phyloP scores from a whole-genome alignment of 768 basidiomycete species.

The Lactifluus volemus region DNA sequence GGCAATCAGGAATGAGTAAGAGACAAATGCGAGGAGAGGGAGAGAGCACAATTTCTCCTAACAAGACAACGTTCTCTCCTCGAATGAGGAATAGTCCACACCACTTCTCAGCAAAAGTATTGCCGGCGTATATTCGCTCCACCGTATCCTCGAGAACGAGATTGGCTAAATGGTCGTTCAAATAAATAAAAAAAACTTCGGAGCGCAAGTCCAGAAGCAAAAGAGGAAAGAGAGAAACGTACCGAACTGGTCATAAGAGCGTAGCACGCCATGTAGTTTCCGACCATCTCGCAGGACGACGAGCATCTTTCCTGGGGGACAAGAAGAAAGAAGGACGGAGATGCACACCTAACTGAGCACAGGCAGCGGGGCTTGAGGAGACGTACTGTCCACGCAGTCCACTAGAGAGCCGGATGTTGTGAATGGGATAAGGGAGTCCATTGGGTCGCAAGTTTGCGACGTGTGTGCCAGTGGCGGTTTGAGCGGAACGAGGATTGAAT shows the following conservation, averaged over 20 bases:
- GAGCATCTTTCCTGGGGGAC: conserved; percentile 85
- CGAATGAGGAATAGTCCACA: conserved; percentile 90
- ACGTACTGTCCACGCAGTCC: conserved; percentile 99
- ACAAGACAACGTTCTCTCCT: conserved; percentile 94
- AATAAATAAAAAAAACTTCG: not conserved
- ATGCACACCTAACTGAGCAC: conserved; percentile 14
- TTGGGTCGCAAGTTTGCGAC: conserved; percentile 26
- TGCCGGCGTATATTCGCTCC: conserved; percentile 88
- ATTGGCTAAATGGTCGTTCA: conserved; percentile 55
- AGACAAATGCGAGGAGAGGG: not conserved
- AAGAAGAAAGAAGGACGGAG: not conserved
- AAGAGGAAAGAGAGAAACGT: conserved; percentile 24
- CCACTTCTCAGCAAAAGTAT: conserved; percentile 80
- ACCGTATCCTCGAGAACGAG: conserved; percentile 93
- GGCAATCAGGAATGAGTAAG: conserved; percentile 5
- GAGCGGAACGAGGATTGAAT: not conserved
- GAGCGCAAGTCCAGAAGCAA: not conserved
- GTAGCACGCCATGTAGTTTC: conserved; percentile 90
- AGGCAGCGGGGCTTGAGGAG: conserved; percentile 33
- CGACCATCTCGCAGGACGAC: conserved; percentile 94
- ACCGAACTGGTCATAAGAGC: conserved; percentile 99
- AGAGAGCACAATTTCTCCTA: conserved; percentile 81
- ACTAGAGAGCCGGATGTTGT: conserved; percentile 98
- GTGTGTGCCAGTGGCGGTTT: not conserved
- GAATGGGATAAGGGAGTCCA: conserved; percentile 97